Conservation (phyloP, 2,329 filamentous ascomycete species). For the Gaeumannomyces sp. region DNA sequence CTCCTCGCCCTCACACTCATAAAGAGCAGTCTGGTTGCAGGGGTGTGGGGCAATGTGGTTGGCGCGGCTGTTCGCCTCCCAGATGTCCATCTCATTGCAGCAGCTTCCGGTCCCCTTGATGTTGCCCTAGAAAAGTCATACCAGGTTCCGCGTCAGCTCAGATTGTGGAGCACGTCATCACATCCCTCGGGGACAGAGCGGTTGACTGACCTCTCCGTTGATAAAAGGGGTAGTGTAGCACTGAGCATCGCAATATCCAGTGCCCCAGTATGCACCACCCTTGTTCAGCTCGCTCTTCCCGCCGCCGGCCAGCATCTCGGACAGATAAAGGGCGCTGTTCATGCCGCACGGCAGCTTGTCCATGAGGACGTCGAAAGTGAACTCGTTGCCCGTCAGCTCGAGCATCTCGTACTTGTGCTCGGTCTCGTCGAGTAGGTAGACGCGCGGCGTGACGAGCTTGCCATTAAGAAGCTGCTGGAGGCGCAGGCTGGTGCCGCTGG, state of each 20-base stretch:
- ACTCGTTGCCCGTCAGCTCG: conserved; percentile 50
- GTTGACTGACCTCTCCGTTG: conserved; percentile 35
- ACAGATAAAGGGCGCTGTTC: conserved; percentile 58
- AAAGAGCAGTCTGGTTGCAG: conserved; percentile 38
- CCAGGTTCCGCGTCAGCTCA: conserved; percentile 9
- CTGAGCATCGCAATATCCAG: conserved; percentile 59
- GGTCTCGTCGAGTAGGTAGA: conserved; percentile 49
- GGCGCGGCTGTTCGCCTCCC: conserved; percentile 44
- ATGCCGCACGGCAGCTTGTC: conserved; percentile 56
- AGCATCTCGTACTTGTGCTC: conserved; percentile 51
- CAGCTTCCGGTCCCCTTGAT: conserved; percentile 38
- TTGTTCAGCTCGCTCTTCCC: conserved; percentile 47
- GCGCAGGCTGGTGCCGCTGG: conserved; percentile 10
- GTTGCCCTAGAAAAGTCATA: conserved; percentile 26
- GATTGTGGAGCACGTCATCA: background rate
- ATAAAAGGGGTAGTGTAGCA: conserved; percentile 46
- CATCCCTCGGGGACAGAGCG: background rate
- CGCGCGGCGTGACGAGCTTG: conserved; percentile 29
- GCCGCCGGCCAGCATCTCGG: conserved; percentile 51
- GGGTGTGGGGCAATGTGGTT: conserved; percentile 42
- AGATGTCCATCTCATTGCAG: conserved; percentile 51
- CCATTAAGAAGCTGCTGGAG: conserved; percentile 14
- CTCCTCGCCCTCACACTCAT: conserved; percentile 35
- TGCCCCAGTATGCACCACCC: conserved; percentile 54
- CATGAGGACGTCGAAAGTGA: conserved; percentile 58